Percentiles rank a stretch among this genome's conserved stretches.
These are phyloP conservation scores for Sanghuangporus weigelae DNA, from an alignment of 1,284 basidiomycete genomes.

Conservation along the genomic window DNA sequence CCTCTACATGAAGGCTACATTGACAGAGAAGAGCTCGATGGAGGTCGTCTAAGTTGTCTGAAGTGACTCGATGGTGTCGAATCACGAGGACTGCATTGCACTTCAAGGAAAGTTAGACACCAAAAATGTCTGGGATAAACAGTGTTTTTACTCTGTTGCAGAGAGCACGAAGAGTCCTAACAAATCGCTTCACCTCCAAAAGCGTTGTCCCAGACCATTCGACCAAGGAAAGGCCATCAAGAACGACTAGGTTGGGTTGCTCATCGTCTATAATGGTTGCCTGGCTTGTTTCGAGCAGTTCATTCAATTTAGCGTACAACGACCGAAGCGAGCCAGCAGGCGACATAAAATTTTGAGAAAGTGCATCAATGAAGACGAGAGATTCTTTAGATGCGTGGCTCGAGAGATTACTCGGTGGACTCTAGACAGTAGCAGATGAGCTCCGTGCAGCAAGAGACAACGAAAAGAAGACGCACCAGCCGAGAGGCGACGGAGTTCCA, in stretches of 20 bases:
- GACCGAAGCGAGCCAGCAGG: slow-evolving; percentile 24
- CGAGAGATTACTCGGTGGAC: slow-evolving; percentile 45
- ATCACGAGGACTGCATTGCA: slow-evolving; percentile 47
- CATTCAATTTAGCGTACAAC: slow-evolving; percentile 16
- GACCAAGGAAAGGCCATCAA: slow-evolving; percentile 61
- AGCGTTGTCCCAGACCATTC: slow-evolving; percentile 60
- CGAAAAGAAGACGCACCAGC: slow-evolving; percentile 35
- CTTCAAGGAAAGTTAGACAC: slow-evolving; percentile 28
- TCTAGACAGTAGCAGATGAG: slow-evolving; percentile 24
- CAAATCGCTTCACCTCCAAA: slow-evolving; percentile 47
- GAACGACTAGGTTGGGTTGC: slow-evolving; percentile 33
- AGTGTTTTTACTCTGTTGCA: slow-evolving; percentile 46
- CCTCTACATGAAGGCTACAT: slow-evolving; percentile 62
- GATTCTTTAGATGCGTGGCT: slow-evolving; percentile 38
- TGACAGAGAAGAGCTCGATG: slow-evolving; percentile 51
- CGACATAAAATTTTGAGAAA: slow-evolving; percentile 18
- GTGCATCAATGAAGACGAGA: slow-evolving; percentile 49
- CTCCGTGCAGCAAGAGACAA: not conserved
- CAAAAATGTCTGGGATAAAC: not conserved
- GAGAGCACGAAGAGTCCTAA: slow-evolving; percentile 48
- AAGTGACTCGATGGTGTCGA: slow-evolving; percentile 53
- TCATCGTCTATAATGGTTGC: not conserved
- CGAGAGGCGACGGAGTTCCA: slow-evolving; percentile 60
- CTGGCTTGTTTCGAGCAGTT: not conserved
- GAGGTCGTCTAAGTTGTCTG: slow-evolving; percentile 52